Conservation (phyloP, 2,329 filamentous ascomycete genomes). For the Fusarium sp. region DNA sequence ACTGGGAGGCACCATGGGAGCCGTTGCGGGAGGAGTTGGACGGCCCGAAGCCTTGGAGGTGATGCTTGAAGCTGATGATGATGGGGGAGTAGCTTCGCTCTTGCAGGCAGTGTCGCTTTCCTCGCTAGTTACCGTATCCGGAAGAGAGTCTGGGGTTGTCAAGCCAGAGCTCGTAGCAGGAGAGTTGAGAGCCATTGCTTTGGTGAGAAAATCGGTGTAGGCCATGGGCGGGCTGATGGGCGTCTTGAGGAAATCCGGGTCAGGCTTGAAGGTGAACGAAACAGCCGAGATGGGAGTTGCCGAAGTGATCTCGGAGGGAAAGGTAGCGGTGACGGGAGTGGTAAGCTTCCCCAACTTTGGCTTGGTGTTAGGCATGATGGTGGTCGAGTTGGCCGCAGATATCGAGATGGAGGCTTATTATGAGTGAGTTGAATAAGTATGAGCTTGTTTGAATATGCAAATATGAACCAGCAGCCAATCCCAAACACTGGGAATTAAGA, state of each 20-base stretch:
- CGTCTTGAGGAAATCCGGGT: constrained; percentile 77
- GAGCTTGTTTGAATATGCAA: constrained; percentile 28
- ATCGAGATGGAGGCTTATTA: constrained; percentile 25
- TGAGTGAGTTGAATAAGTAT: constrained; percentile 29
- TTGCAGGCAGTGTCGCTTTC: constrained; percentile 69
- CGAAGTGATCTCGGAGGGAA: constrained; percentile 71
- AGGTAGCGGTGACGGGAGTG: constrained; percentile 72
- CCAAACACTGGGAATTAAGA: constrained; percentile 32
- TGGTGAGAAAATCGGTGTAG: constrained; percentile 89
- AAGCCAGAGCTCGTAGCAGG: constrained; percentile 69
- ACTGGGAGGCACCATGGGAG: constrained; percentile 60
- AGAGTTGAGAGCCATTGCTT: constrained; percentile 80
- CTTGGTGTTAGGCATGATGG: constrained; percentile 65
- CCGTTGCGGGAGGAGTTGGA: constrained; percentile 52
- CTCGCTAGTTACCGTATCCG: constrained; percentile 69
- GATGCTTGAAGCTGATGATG: constrained; percentile 57
- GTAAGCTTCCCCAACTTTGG: constrained; percentile 72
- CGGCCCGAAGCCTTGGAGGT: constrained; percentile 47
- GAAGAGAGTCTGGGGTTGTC: constrained; percentile 61
- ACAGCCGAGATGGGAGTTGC: constrained; percentile 73
- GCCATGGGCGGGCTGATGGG: constrained; percentile 91
- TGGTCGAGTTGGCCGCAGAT: constrained; percentile 20
- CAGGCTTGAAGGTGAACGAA: constrained; percentile 56
- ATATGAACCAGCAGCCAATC: constrained; percentile 44
- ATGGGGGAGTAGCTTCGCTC: constrained; percentile 64